Evolutionary conservation across 768 basidiomycete genomes (phyloP).

Genomic region (Xerocomus spinulosus): DNA sequence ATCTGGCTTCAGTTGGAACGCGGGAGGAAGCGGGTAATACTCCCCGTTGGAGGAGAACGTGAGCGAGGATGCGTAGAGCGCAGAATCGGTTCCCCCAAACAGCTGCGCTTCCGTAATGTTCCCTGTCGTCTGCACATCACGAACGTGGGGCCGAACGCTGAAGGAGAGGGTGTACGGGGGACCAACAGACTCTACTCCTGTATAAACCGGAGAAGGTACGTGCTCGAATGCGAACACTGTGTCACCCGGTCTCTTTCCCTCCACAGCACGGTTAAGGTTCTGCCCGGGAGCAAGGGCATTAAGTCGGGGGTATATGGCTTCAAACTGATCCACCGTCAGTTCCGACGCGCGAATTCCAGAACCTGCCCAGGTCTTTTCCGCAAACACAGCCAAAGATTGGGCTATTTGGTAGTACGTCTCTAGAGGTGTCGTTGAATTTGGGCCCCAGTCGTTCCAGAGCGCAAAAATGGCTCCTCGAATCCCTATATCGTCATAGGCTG

Average conservation of each 20-base stretch:
- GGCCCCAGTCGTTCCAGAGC: slow-evolving; percentile 44
- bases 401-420: slow-evolving; percentile 43
- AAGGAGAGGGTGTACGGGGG: slow-evolving; percentile 42
- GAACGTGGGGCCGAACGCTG: slow-evolving; percentile 31
- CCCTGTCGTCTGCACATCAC: slow-evolving; percentile 11
- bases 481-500: slow-evolving; percentile 21
- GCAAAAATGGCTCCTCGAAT: slow-evolving; percentile 36
- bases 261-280: slow-evolving; percentile 40
- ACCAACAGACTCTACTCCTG: slow-evolving; percentile 36
- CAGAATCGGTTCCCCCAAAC: slow-evolving; percentile 35
- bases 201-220: slow-evolving; percentile 21
- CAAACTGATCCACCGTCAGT: slow-evolving; percentile 35
- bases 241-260: slow-evolving; percentile 20
- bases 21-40: slow-evolving; percentile 33
- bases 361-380: slow-evolving; percentile 42
- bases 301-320: slow-evolving; percentile 32
- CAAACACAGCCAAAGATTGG: slow-evolving; percentile 37
- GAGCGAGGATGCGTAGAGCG: slow-evolving; percentile 34
- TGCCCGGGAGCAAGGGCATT: slow-evolving; percentile 40
- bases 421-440: slow-evolving; percentile 41
- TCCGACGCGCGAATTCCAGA: slow-evolving; percentile 32
- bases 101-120: slow-evolving; percentile 19
- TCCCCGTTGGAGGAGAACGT: slow-evolving; percentile 37
- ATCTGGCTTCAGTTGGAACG: slow-evolving; percentile 24
- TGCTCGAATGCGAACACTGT: slow-evolving; percentile 28